Base-by-base conservation (phyloP, 352 stramenopile species). In the Pythium brachiatum region DNA sequence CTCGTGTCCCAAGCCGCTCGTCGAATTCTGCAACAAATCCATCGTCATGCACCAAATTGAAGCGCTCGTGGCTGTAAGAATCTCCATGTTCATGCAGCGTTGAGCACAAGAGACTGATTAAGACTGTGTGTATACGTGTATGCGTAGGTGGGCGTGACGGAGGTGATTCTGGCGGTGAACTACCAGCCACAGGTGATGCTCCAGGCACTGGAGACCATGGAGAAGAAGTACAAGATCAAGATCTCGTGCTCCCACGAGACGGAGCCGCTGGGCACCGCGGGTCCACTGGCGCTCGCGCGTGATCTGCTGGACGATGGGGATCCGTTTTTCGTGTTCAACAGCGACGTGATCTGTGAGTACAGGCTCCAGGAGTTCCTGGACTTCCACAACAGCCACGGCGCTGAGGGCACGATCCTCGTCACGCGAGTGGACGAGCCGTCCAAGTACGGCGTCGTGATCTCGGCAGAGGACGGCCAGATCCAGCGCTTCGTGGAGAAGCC, bases 11-110 rank as follows among this genome's bases (percentile, higher is more conserved):
- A 97, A 96, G 76, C 89, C 89, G 29, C 74, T 97, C 25, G 89
- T 97, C 43, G 89, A 97, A 66, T 97, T 97, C 73, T 94, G 85
- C 75, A 97, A 97, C 75, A 96, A 95, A 54, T 86, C 89, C 11
- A 92, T 97, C 62, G 83, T 97, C 13, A 48, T 91, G 69, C 88
- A 97, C 66, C 89, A 97, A 72, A 92, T 97, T 43, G 83, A 95
- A 69, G 89, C 88, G 53, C 84, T 97, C 38, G 84, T 92, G 18
- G 80, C 69, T 57, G 86, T 93, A 36, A 48, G 73, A 67, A 46
- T 15, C 21, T 43, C 27, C 32, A 16, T 2, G 20, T 25, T 36
- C 23, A 27, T 3, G 15, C 23, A 7, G 5, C 26, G 5, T 18
- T 9, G 11, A 18, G 5, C 7, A 18, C 3, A 23, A 23, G 43